These are phyloP conservation scores for Pichia occidentalis DNA, from an alignment of 805 yeast species.

Conservation along the genomic window DNA sequence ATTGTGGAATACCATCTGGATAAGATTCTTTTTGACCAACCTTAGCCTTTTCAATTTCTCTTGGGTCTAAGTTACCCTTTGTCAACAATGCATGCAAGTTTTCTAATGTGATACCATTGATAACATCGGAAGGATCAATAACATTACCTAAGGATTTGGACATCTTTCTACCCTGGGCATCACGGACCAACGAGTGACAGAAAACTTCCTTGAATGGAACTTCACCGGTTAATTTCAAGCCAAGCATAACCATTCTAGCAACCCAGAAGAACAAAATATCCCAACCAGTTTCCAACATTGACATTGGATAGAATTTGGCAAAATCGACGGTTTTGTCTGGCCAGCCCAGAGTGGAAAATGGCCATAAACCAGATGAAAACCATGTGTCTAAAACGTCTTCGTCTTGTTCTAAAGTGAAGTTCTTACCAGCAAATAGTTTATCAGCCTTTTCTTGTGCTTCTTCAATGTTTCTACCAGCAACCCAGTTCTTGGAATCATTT, in stretches of 20 bases:
- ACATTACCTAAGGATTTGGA: conserved; percentile 97
- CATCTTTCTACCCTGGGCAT: conserved; percentile 99
- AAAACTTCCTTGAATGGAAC: conserved; percentile 94
- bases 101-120: conserved; percentile 76
- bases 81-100: conserved; percentile 70
- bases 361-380: conserved; percentile 99
- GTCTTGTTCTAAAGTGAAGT: conserved; percentile 81
- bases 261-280: conserved; percentile 99
- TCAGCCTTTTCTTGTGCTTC: conserved; percentile 85
- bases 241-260: conserved; percentile 88
- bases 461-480: conserved; percentile 75
- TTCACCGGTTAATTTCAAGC: conserved; percentile 81
- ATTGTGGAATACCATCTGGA: conserved; percentile 97
- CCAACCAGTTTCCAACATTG: conserved; percentile 98
- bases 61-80: conserved; percentile 81
- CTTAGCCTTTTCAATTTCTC: conserved; percentile 80
- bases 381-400: conserved; percentile 98
- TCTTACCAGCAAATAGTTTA: conserved; percentile 60
- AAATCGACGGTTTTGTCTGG: conserved; percentile 72
- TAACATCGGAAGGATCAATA: conserved; percentile 92
- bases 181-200: conserved; percentile 97
- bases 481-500: conserved; percentile 71
- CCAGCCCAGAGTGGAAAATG: conserved; percentile 95
- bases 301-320: conserved; percentile 78
- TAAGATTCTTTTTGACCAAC: conserved; percentile 83